Evolutionary conservation across 495 filamentous ascomycete species (phyloP).

Genomic region (Talaromyces stipitatus): DNA sequence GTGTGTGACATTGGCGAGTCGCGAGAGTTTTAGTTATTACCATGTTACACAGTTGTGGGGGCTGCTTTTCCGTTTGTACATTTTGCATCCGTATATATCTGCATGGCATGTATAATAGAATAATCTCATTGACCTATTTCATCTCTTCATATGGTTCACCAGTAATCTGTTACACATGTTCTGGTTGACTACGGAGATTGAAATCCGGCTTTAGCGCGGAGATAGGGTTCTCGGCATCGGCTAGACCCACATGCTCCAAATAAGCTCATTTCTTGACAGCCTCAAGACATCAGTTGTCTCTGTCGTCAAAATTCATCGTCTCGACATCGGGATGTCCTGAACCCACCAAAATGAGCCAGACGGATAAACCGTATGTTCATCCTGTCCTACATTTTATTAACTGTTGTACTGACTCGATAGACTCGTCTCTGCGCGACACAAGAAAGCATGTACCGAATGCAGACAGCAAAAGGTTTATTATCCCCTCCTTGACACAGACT

Average conservation of each 20-base stretch:
- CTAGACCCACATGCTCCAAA: background rate
- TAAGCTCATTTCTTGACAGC: background rate
- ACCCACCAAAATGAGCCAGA: background rate
- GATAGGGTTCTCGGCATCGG: background rate
- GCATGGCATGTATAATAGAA: background rate
- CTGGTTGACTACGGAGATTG: background rate
- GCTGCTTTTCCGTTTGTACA: background rate
- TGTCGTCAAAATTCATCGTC: background rate
- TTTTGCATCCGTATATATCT: background rate
- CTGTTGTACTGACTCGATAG: background rate
- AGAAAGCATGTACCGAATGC: conserved; percentile 39
- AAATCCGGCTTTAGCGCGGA: background rate
- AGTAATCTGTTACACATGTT: background rate
- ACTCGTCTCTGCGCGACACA: conserved; percentile 8
- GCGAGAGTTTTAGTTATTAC: conserved; percentile 50
- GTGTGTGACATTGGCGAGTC: conserved; percentile 72
- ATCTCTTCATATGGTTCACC: background rate
- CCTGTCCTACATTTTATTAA: no score
- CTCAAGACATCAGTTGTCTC: background rate
- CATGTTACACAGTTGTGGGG: background rate
- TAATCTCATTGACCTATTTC: background rate
- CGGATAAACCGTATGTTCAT: background rate
- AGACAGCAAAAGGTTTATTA: conserved; percentile 35
- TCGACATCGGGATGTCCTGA: background rate
- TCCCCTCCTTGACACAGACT: background rate